Base-by-base conservation (phyloP, 2,329 filamentous ascomycete genomes). In the Colletotrichum tabaci region DNA sequence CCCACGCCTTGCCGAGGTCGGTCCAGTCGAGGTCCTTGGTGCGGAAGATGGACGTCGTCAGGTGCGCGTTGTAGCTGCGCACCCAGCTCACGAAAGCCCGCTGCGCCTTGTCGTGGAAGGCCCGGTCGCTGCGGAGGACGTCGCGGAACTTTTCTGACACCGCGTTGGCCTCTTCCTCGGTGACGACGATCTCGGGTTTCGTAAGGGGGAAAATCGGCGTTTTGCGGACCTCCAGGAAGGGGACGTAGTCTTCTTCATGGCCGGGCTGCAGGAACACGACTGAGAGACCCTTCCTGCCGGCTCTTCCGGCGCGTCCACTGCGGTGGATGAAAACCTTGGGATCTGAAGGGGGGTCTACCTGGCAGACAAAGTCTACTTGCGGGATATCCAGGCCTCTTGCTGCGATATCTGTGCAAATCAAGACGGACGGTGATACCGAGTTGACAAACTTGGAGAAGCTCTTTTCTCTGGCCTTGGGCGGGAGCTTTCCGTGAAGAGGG, bases 291-390 rank as follows among this genome's bases (percentile, higher is more conserved):
- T 92, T 91, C 73, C 96, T 88, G 0, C 95, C 95, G 79, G 98
- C 98, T 26, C 96, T 89, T 0, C 96, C 96, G 0, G 96, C 94
- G 74, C 96, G 89, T 1, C 96, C 96, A 38, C 96, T 93, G 6
- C 96, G 92, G 81, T 99, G 96, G 72, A 99, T 94, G 78, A 98
- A 98, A 13, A 93, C 95, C 80, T 98, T 98, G 0, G 95, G 94
- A 77, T 98, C 95, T 50, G 92, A 94, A 1, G 78, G 94, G 82
- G 77, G 93, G 79, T 98, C 95, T 53, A 98, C 87, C 79, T 98
- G 96, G 0, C 98, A 89, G 5, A 98, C 95, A 2, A 98, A 87
- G 79, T 98, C 96, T 49, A 98, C 95, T 67, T 95, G 91, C 0
- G 95, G 95, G 66, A 98, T 96, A 79, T 98, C 96, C 5, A 98